Conservation (phyloP, 176 grass and related monocot genomes). For the Eleusine indica region DNA sequence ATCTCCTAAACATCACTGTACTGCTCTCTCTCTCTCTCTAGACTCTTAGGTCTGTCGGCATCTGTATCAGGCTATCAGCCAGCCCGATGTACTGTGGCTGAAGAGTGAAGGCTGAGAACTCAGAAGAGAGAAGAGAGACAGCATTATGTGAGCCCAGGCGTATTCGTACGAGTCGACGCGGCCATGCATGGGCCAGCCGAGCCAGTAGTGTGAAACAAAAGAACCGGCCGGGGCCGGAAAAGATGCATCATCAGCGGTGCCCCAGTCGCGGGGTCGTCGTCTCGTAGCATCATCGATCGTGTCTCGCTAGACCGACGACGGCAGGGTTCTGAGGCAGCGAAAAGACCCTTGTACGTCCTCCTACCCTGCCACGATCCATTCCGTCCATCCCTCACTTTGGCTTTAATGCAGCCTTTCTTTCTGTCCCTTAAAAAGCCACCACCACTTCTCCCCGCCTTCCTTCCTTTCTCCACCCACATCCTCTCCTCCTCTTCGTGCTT, state of each 20-base stretch:
- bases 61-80: not conserved
- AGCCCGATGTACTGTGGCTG: not conserved
- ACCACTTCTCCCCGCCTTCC: not conserved
- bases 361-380: slow-evolving; percentile 28
- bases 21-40: not conserved
- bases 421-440: slow-evolving; percentile 59
- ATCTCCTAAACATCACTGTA: not conserved
- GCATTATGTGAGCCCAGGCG: not conserved
- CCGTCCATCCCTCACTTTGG: not conserved
- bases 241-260: slow-evolving; percentile 32
- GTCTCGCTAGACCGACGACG: not conserved
- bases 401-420: slow-evolving; percentile 49
- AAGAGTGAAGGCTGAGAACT: slow-evolving; percentile 7
- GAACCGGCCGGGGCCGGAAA: slow-evolving; percentile 20
- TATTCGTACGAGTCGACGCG: not conserved
- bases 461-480: not conserved
- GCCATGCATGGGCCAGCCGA: slow-evolving; percentile 1
- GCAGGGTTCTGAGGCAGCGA: slow-evolving; percentile 40
- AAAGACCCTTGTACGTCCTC: slow-evolving; percentile 1
- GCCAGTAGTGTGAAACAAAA: not conserved
- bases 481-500: not conserved
- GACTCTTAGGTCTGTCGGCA: not conserved
- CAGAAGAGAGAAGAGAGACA: not conserved
- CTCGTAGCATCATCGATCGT: not conserved
- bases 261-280: not conserved